Base-by-base conservation (phyloP, 2,329 filamentous ascomycete genomes). In the Penicillium sp. region DNA sequence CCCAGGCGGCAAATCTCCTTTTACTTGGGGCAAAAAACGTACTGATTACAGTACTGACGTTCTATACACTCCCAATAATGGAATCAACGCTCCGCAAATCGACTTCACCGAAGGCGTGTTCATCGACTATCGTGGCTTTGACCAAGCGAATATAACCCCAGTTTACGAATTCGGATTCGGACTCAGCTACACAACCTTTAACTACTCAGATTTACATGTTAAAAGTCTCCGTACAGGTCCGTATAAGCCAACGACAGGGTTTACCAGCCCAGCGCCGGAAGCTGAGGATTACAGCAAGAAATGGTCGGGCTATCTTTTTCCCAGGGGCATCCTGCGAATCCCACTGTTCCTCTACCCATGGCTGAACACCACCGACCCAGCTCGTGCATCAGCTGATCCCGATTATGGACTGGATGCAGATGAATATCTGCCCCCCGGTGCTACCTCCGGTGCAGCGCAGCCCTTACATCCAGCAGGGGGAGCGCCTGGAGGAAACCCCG, bases 151-250 rank as follows among this genome's bases (percentile, higher is more conserved):
- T 62, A 77, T 81, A 55, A 79, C 77, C 9, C 83, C 83, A 0
- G 75, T 82, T 57, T 86, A 83, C 65, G 83, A 86, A 60, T 86
- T 86, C 59, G 83, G 83, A 21, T 82, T 77, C 63, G 83, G 83
- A 54, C 71, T 86, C 48, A 83, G 79, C 52, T 86, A 86, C 71
- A 85, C 83, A 11, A 83, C 75, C 1, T 86, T 86, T 67, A 70
- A 73, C 18, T 85, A 83, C 71, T 83, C 81, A 16, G 71, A 83
- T 66, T 68, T 87, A 21, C 69, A 77, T n/a, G 73, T 87, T 55
- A 66, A 68, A 52, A 69, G 67, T 9, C 62, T 78, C 54, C 63
- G 70, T 16, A 77, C 76, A 5, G 67, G 72, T 12, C 64, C 74
- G 11, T 87, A 86, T 67, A 73, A 64, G 1, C 79, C 83, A 0